Base-by-base conservation (phyloP, 179 eudicot genomes). In the Actinidia arguta region DNA sequence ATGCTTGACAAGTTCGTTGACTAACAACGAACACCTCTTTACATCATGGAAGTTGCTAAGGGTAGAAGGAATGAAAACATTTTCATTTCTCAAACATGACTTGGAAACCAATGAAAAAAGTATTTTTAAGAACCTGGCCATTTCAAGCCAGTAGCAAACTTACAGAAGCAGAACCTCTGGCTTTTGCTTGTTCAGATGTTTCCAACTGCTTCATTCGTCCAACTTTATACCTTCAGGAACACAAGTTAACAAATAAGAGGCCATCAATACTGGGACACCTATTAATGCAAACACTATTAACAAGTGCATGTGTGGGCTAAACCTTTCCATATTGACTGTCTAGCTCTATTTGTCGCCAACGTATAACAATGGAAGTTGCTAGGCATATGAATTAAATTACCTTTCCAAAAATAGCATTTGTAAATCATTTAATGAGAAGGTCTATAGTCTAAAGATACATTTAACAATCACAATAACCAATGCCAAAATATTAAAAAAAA, bases 181-280 rank as follows among this genome's bases (percentile, higher is more conserved):
- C 88, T 93, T 94, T 97, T 69, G 93, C 98, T 90, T 97, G 98
- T 77, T 88, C 97, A 82, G 98, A 90, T 67, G 99, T 95, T 86
- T 95, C 97, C 79, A 97, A 63, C 85, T 97, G 99, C 88, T 97
- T 98, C 66, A 97, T 89, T 36, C 98, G 93, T 68, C 99, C 99
- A 86, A 97, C 99, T 87, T 94, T 97, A 81, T 94, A 97, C 94
- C 99, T 97, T 87, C 80, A 85, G 71, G 76, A 48, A 62, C 47
- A 81, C 66, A 78, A 63, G 10, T 31, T 31, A 22, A 70, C 27
- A 48, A 76, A 52, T 74, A 56, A 81, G 76, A 71, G 25, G 39
- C 51, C 4, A 42, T n/a, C 4, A 80, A n/a, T 76, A 59, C 82
- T 74, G 39, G n/a, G 50, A 87, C 66, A 80, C 66, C n/a, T 68